Conservation (phyloP, 208 protist species). For the Zelonia costaricensis region DNA sequence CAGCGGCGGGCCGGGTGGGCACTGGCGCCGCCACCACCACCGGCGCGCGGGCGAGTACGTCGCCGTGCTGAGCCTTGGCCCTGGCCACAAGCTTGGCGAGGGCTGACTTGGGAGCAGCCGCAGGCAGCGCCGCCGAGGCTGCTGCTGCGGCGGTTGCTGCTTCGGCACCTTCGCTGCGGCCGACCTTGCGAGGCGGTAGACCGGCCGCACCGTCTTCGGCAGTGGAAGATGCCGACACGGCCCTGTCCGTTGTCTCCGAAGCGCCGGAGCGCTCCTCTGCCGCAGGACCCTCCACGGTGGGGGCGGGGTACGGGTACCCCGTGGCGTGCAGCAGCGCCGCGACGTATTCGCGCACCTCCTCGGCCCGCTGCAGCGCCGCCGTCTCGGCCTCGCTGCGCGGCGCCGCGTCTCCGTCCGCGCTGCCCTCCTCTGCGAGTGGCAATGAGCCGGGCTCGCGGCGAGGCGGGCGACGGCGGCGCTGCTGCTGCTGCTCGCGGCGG, state of each 20-base stretch:
- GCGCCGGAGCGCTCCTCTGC: background rate
- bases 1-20: background rate
- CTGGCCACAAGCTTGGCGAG: slow-evolving; percentile 51
- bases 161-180: background rate
- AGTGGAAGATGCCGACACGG: background rate
- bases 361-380: slow-evolving; percentile 11
- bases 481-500: slow-evolving; percentile 23
- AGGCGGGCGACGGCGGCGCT: slow-evolving; percentile 14
- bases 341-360: slow-evolving; percentile 25
- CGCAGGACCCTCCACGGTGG: background rate
- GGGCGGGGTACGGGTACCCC: slow-evolving; percentile 18
- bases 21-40: slow-evolving; percentile 5
- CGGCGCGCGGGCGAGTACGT: background rate
- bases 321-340: slow-evolving; percentile 29
- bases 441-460: slow-evolving; percentile 6
- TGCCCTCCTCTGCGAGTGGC: background rate
- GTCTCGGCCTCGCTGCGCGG: slow-evolving; percentile 7
- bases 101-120: slow-evolving; percentile 30
- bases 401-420: background rate
- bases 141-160: background rate
- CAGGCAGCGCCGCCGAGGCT: background rate
- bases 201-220: background rate
- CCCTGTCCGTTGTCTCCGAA: no score
- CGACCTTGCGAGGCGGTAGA: slow-evolving; percentile 9
- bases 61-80: slow-evolving; percentile 45